Evolutionary conservation across 345 rosid species (phyloP).

Genomic region (Brassica juncea): DNA sequence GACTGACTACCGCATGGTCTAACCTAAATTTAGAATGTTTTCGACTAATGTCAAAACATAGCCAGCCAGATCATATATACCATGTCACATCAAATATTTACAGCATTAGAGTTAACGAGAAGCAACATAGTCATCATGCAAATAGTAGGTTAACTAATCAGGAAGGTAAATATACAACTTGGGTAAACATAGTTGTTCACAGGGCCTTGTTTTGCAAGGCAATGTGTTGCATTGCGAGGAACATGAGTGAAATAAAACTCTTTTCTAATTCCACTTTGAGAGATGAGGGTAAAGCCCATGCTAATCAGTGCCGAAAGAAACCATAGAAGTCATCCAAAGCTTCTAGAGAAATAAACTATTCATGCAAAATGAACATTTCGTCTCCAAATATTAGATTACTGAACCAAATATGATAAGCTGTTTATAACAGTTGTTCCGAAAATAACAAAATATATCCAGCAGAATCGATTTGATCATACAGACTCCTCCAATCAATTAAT

Average conservation of each 20-base stretch:
- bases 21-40: too few species aligned
- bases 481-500: constrained; percentile 38
- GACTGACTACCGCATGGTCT: too few species aligned
- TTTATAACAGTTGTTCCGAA: constrained; percentile 14
- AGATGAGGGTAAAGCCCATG: neutral
- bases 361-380: neutral
- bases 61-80: too few species aligned
- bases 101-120: neutral
- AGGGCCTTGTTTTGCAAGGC: neutral
- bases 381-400: neutral
- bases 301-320: neutral
- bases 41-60: too few species aligned
- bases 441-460: constrained; percentile 21
- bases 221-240: neutral
- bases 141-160: neutral
- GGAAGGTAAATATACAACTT: neutral
- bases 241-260: neutral
- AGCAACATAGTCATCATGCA: neutral
- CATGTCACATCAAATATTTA: too few species aligned
- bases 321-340: neutral
- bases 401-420: constrained; percentile 10
- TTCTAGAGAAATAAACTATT: neutral
- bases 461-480: constrained; percentile 29
- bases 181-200: neutral
- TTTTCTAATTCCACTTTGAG: neutral